Percentiles rank a stretch among this genome's conserved stretches.
Conservation (phyloP, 495 filamentous ascomycete genomes). For the Rhypophila decipiens region DNA sequence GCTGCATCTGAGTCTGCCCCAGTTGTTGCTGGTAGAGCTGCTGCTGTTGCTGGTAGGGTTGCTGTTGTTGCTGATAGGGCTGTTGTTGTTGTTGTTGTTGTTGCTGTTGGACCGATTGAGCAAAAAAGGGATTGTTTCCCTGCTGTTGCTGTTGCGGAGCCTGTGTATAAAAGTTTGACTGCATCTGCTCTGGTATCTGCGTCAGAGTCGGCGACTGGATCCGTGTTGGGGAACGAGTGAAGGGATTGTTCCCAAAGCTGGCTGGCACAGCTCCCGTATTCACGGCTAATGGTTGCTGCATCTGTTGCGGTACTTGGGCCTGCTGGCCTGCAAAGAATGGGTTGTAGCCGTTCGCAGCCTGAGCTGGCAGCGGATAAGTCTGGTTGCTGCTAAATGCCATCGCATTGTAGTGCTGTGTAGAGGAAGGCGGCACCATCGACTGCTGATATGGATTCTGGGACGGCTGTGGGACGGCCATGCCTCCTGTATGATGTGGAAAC, state of each 20-base stretch:
- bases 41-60: constrained; percentile 24
- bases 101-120: constrained; percentile 32
- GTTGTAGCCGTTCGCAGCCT: constrained; percentile 47
- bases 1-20: constrained; percentile 25
- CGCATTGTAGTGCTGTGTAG: constrained; percentile 49
- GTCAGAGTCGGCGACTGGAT: constrained; percentile 38
- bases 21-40: constrained; percentile 35
- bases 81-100: constrained; percentile 32
- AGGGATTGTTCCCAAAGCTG: constrained; percentile 34
- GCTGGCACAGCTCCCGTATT: constrained; percentile 31
- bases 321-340: constrained; percentile 54
- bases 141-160: constrained; percentile 30
- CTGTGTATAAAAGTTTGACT: constrained; percentile 42
- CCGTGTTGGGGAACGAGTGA: constrained; percentile 39
- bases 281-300: constrained; percentile 29
- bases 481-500: constrained; percentile 81
- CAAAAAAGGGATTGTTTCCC: constrained; percentile 51
- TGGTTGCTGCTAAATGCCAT: constrained; percentile 36
- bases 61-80: constrained; percentile 29
- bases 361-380: constrained; percentile 38
- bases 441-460: constrained; percentile 40
- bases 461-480: constrained; percentile 55
- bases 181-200: constrained; percentile 46
- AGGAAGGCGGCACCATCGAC: constrained; percentile 55
- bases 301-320: constrained; percentile 17